These are phyloP conservation scores for Hirschfeldia incana DNA, from an alignment of 345 rosid genomes.

Conservation along the genomic window DNA sequence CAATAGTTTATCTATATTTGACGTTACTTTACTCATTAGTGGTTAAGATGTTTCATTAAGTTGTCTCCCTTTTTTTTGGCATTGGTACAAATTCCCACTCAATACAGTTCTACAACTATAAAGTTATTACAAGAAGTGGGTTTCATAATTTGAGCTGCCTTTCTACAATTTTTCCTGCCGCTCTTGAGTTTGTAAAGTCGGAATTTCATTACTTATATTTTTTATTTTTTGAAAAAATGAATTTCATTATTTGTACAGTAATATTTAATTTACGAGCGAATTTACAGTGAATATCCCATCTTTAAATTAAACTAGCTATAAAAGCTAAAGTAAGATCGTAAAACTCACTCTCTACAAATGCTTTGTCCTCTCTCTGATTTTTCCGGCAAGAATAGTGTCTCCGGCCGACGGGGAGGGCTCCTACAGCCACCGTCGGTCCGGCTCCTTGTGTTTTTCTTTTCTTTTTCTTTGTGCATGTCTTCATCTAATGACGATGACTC, in stretches of 20 bases:
- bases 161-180: constrained; percentile 29
- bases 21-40: constrained; percentile 29
- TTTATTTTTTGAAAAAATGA: not conserved
- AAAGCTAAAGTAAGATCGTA: too few species aligned
- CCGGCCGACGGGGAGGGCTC: too few species aligned
- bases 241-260: constrained; percentile 19
- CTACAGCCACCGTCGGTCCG: too few species aligned
- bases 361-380: too few species aligned
- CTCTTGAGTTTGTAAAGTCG: constrained; percentile 25
- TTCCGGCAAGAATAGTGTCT: too few species aligned
- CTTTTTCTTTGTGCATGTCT: too few species aligned
- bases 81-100: constrained; percentile 33
- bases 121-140: constrained; percentile 28
- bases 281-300: not conserved
- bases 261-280: not conserved
- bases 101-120: constrained; percentile 36
- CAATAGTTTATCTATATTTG: constrained; percentile 30
- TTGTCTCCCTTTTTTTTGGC: constrained; percentile 41
- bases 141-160: constrained; percentile 30
- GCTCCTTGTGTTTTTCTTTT: too few species aligned
- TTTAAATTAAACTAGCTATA: not conserved
- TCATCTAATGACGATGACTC: too few species aligned
- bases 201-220: constrained; percentile 14
- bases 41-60: not conserved
- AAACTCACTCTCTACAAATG: too few species aligned